Conservation (phyloP, 1,284 basidiomycete species). For the Sanghuangporus baumii region DNA sequence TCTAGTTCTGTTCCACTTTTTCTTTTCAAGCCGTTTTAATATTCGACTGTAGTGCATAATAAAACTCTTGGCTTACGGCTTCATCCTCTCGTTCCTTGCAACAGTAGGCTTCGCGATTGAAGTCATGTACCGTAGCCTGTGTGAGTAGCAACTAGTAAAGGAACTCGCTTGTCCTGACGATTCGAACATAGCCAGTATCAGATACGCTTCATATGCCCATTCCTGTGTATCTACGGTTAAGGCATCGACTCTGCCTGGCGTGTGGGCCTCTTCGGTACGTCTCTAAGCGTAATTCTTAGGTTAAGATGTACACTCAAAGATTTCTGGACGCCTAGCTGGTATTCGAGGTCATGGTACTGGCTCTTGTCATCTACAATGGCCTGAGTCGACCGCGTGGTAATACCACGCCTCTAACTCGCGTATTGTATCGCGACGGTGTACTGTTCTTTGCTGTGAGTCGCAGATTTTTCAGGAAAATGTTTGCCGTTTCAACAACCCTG, state of each 20-base stretch:
- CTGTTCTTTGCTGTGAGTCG: slow-evolving; percentile 20
- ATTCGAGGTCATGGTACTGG: slow-evolving; percentile 21
- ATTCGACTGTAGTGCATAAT: background rate
- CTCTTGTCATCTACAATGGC: slow-evolving; percentile 18
- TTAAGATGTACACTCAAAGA: background rate
- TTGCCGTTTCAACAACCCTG: background rate
- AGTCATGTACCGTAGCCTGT: background rate
- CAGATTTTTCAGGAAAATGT: background rate
- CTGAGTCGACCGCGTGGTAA: slow-evolving; percentile 19
- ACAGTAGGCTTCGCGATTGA: slow-evolving; percentile 8
- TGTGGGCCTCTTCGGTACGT: slow-evolving; percentile 17
- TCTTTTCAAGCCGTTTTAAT: background rate
- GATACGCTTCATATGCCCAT: background rate
- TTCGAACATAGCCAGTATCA: slow-evolving; percentile 5
- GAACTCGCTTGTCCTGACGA: background rate
- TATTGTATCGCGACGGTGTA: slow-evolving; percentile 21
- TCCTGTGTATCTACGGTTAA: slow-evolving; percentile 1
- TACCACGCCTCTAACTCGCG: slow-evolving; percentile 5
- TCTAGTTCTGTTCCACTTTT: background rate
- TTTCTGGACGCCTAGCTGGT: slow-evolving; percentile 13
- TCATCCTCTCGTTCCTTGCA: slow-evolving; percentile 1
- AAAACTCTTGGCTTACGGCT: slow-evolving; percentile 5
- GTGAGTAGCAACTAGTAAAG: background rate
- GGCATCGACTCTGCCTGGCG: background rate
- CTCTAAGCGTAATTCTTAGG: background rate